Conservation (phyloP, 495 filamentous ascomycete species). For the Penicillium atrosanguineum region DNA sequence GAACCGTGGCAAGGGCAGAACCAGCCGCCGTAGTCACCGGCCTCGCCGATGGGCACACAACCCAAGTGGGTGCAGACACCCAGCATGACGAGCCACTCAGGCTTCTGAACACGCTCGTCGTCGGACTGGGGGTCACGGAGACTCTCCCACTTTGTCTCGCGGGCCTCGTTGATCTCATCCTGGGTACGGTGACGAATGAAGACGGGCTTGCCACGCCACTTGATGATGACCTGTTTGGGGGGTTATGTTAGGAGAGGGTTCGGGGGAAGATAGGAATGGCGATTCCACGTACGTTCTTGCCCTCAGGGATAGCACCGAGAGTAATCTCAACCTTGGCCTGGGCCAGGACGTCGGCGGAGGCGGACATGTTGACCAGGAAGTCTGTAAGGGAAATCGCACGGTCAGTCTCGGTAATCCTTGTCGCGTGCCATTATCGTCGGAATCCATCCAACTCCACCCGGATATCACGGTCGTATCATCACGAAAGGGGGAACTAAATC, state of each 20-base stretch:
- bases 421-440: not conserved
- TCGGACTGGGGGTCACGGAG: slow-evolving; percentile 92
- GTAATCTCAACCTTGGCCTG: slow-evolving; percentile 99
- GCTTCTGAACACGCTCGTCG: slow-evolving; percentile 90
- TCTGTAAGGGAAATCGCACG: slow-evolving; percentile 54
- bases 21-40: slow-evolving; percentile 97
- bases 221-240: slow-evolving; percentile 82
- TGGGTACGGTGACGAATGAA: slow-evolving; percentile 98
- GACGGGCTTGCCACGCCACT: slow-evolving; percentile 99
- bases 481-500: not conserved
- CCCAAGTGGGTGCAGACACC: slow-evolving; percentile 99
- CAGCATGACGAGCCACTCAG: slow-evolving; percentile 99
- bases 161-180: slow-evolving; percentile 82
- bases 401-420: slow-evolving; percentile 11
- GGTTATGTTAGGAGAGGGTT: slow-evolving; percentile 5
- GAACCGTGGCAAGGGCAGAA: slow-evolving; percentile 99
- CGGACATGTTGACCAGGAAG: slow-evolving; percentile 99
- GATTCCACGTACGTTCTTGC: slow-evolving; percentile 83
- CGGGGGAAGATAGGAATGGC: not conserved
- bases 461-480: not conserved
- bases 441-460: slow-evolving; percentile 1
- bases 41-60: slow-evolving; percentile 98
- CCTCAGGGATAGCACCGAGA: slow-evolving; percentile 87
- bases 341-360: slow-evolving; percentile 96
- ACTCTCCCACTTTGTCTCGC: slow-evolving; percentile 67